These are phyloP conservation scores for Suillus subluteus DNA, from an alignment of 768 basidiomycete species.

Conservation along the genomic window DNA sequence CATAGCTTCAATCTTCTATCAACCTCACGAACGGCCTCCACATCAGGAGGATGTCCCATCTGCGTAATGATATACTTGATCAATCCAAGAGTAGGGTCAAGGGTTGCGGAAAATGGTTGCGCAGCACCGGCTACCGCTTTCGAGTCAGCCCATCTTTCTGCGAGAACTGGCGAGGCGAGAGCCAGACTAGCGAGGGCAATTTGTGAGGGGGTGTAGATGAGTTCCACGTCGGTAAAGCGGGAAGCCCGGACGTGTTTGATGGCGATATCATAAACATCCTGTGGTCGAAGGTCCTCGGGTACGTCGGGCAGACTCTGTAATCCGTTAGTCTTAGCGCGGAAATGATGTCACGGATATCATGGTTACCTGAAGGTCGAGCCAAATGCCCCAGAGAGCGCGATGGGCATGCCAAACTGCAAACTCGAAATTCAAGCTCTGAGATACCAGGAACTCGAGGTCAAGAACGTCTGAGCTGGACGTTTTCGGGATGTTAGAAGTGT, in stretches of 20 bases:
- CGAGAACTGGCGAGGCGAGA: slow-evolving; percentile 62
- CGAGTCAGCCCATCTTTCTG: slow-evolving; percentile 60
- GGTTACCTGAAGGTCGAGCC: slow-evolving; percentile 84
- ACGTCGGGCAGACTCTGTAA: slow-evolving; percentile 60
- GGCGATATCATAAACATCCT: slow-evolving; percentile 66
- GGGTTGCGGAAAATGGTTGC: slow-evolving; percentile 22
- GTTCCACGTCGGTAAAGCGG: slow-evolving; percentile 88
- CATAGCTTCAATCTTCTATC: slow-evolving; percentile 86
- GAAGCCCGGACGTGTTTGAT: slow-evolving; percentile 72
- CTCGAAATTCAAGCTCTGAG: slow-evolving; percentile 93
- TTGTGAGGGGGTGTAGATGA: slow-evolving; percentile 92
- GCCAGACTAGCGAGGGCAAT: slow-evolving; percentile 84
- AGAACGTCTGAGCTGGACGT: slow-evolving; percentile 84
- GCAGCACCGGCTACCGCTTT: slow-evolving; percentile 31
- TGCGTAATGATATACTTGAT: slow-evolving; percentile 59
- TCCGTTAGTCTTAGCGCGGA: slow-evolving; percentile 16
- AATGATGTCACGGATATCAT: not conserved
- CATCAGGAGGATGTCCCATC: slow-evolving; percentile 65
- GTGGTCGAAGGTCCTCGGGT: slow-evolving; percentile 48
- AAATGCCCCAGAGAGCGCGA: slow-evolving; percentile 85
- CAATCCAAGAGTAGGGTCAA: slow-evolving; percentile 38
- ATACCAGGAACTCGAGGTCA: slow-evolving; percentile 93
- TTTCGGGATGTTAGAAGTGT: slow-evolving; percentile 82
- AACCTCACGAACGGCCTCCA: slow-evolving; percentile 86
- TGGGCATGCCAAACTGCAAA: slow-evolving; percentile 94